Conservation (phyloP, 768 basidiomycete species). For the Phaffia tasmanica region DNA sequence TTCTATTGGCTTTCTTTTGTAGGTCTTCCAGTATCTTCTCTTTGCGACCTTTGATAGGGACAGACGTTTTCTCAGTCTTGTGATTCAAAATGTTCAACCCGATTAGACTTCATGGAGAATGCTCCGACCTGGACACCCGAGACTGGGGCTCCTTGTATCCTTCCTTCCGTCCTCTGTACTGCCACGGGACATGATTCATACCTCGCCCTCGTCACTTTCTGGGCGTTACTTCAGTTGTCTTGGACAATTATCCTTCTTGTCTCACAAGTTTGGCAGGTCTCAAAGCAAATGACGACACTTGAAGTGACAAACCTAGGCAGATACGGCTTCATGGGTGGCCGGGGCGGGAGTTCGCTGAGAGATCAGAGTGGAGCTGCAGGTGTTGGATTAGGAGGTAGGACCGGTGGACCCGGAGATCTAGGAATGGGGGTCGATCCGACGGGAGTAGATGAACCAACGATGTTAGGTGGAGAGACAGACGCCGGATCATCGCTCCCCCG, state of each 20-base stretch:
- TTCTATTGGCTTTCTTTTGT: constrained; percentile 76
- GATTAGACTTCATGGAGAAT: constrained; percentile 48
- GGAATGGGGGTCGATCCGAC: constrained; percentile 14
- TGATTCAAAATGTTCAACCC: background rate
- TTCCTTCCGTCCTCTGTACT: constrained; percentile 59
- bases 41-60: background rate
- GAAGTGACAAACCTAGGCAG: constrained; percentile 92
- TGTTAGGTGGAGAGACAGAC: constrained; percentile 32
- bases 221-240: constrained; percentile 86
- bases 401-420: background rate
- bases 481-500: background rate
- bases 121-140: constrained; percentile 32
- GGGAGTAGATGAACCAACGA: constrained; percentile 15
- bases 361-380: constrained; percentile 38
- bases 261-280: constrained; percentile 83
- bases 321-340: constrained; percentile 93
- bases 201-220: constrained; percentile 65
- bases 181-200: constrained; percentile 64
- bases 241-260: constrained; percentile 84
- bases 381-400: constrained; percentile 22
- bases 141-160: constrained; percentile 53
- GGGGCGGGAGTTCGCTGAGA: constrained; percentile 40
- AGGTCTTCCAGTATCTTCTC: constrained; percentile 34
- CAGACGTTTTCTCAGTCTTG: background rate
- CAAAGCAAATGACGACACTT: constrained; percentile 86